Evolutionary conservation across 2,329 filamentous ascomycete genomes (phyloP), one percentile per base, ranked within the genome.

Genomic region (Colletotrichum tamarilloi): DNA sequence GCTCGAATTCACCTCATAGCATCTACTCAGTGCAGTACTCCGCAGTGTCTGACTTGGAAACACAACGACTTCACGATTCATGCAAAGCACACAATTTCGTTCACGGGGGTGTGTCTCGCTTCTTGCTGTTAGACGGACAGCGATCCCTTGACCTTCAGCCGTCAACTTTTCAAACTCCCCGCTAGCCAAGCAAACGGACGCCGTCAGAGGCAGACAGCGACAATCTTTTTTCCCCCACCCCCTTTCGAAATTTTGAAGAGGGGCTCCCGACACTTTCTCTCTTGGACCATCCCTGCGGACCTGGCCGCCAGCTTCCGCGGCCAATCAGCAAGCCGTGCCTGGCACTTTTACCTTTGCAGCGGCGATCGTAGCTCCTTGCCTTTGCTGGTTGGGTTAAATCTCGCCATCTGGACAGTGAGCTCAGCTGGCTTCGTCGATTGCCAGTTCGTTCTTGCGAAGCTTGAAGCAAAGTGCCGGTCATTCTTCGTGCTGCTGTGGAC

Each of bases 291-390:
- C 73, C 75, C 74, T 74, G 77, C 80, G 79, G 79, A 76, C 80
- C 78, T 77, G 74, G 74, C 73, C 76, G 76, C 62, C 64, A 73
- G 72, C 60, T 80, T 82, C 81, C 80, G 82, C 80, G 79, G 58
- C 84, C 84, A 86, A 86, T 85, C 74, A 79, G n/a, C 76, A 38
- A 22, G 42, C 75, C 79, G 83, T 84, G 74, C 82, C 82, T 85
- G 82, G 75, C 78, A 79, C 83, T 83, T 82, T 77, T 65, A 82
- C 79, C 6, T 63, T 74, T 77, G 5, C 68, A 26, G 72, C 74
- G 28, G 74, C 70, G 32, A 75, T 73, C 26, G 30, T 64, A 42
- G 60, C 53, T 62, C 73, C 70, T 64, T 60, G 38, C 28, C 53
- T 22, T 52, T 57, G 28, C 26, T 4, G 16, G 14, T 24, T 49